phyloP scores from a whole-genome alignment of 768 basidiomycete genomes.

The Lepiota venenata region DNA sequence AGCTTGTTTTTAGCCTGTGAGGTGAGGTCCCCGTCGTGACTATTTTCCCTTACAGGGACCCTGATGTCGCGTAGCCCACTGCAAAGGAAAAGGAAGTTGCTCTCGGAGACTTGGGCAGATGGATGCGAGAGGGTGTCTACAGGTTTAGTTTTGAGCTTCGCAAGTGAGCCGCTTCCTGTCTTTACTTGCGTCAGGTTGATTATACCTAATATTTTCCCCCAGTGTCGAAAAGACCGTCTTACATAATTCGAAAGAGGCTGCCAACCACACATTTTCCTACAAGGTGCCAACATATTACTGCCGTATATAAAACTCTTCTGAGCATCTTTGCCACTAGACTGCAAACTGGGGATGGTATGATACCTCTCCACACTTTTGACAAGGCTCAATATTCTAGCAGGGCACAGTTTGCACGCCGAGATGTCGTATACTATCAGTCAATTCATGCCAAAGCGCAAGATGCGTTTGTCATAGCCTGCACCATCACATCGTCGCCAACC shows the following conservation, averaged over 20 bases:
- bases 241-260: conserved; percentile 72
- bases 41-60: background rate
- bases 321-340: conserved; percentile 38
- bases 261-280: conserved; percentile 78
- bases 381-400: conserved; percentile 25
- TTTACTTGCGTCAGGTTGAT: background rate
- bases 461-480: conserved; percentile 74
- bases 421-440: conserved; percentile 62
- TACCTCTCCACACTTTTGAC: background rate
- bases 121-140: conserved; percentile 83
- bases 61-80: conserved; percentile 53
- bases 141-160: conserved; percentile 83
- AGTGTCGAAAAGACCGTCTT: conserved; percentile 43
- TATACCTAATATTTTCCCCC: background rate
- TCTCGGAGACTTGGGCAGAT: conserved; percentile 60
- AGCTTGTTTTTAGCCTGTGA: conserved; percentile 83
- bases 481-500: conserved; percentile 65
- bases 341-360: conserved; percentile 86
- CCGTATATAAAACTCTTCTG: background rate
- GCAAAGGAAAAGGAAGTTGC: conserved; percentile 69
- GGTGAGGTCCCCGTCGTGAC: conserved; percentile 37
- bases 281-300: conserved; percentile 31
- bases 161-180: conserved; percentile 37
- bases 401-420: conserved; percentile 79
- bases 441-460: conserved; percentile 52